Conservation (phyloP, 73 alveolate genomes). For the Paramecium sexaurelia region DNA sequence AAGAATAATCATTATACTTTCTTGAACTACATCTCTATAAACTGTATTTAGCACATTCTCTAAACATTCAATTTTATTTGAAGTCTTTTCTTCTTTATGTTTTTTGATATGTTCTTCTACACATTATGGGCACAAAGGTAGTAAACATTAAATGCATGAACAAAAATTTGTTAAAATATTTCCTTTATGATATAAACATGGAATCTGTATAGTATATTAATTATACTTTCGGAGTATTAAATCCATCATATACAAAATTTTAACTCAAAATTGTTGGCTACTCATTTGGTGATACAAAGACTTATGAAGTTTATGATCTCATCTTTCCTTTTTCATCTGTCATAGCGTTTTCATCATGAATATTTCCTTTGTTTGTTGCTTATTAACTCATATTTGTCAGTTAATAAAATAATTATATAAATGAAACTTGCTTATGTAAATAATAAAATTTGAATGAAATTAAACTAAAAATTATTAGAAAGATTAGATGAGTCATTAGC, state of each 20-base stretch:
- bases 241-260: not conserved
- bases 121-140: conserved; percentile 15
- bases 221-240: not conserved
- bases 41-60: not conserved
- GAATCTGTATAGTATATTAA: not conserved
- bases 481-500: not conserved
- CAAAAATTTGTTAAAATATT: not conserved
- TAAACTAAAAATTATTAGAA: conserved; percentile 26
- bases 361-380: not conserved
- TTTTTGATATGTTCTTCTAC: not conserved
- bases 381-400: not conserved
- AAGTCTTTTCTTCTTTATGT: not conserved
- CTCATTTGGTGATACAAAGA: not conserved
- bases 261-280: not conserved
- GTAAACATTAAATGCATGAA: not conserved
- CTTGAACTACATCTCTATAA: not conserved
- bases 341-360: not conserved
- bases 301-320: not conserved
- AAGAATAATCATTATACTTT: not conserved
- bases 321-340: not conserved
- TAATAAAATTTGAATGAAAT: conserved; percentile 35
- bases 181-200: not conserved
- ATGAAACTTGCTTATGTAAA: not conserved
- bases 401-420: conserved; percentile 22
- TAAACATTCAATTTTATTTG: conserved; percentile 9